Evolutionary conservation across 148 eudicot genomes (phyloP).

Genomic region (Suaeda aralocaspica): DNA sequence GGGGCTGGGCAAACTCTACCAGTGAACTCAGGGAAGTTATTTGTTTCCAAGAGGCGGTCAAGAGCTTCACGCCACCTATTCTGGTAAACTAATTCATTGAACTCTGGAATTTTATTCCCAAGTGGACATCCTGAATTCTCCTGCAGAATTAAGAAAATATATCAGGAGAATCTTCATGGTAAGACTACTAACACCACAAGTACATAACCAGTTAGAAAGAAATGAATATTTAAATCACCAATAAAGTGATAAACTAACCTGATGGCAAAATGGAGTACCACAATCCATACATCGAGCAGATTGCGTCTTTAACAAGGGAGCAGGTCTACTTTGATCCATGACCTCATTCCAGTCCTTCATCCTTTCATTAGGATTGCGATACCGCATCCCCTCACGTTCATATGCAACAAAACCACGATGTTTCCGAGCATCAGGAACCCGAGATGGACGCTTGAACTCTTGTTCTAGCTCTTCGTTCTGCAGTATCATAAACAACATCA

Average conservation of each 20-base stretch:
- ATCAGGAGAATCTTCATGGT: not conserved
- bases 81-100: conserved; percentile 94
- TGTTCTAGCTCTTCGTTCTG: conserved; percentile 39
- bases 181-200: not conserved
- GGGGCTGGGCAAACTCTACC: conserved; percentile 99
- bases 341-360: conserved; percentile 90
- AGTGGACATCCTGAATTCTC: conserved; percentile 97
- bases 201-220: not conserved
- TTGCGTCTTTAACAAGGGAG: conserved; percentile 80
- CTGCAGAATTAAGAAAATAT: conserved; percentile 38
- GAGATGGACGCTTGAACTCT: conserved; percentile 50
- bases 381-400: conserved; percentile 82
- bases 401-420: conserved; percentile 88
- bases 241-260: conserved; percentile 59
- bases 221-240: not conserved
- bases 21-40: conserved; percentile 97
- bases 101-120: conserved; percentile 96
- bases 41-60: conserved; percentile 90
- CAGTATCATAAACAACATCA: conserved; percentile 6
- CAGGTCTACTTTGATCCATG: conserved; percentile 77
- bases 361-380: conserved; percentile 80
- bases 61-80: conserved; percentile 99
- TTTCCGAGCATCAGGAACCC: conserved; percentile 75
- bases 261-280: conserved; percentile 99
- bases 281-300: conserved; percentile 99